Conservation (phyloP, 805 yeast species). For the Nematodospora valgi region DNA sequence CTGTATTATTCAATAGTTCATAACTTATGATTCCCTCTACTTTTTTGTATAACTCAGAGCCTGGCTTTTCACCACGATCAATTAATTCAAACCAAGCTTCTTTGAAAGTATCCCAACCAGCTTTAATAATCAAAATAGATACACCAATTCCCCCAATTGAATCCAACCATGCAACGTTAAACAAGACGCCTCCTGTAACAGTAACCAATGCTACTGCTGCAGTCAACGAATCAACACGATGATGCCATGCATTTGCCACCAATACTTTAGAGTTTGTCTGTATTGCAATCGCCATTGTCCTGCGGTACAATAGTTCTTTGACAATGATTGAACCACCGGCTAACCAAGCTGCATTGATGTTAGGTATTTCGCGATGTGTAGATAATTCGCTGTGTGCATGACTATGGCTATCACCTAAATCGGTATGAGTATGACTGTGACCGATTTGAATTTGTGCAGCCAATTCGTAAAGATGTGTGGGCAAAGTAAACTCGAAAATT, state of each 20-base stretch:
- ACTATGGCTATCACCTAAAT: conserved; percentile 12
- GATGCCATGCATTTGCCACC: conserved; percentile 98
- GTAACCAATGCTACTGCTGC: conserved; percentile 87
- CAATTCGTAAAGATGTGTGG: conserved; percentile 56
- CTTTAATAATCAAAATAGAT: conserved; percentile 74
- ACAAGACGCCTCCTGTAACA: conserved; percentile 78
- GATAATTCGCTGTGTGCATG: conserved; percentile 25
- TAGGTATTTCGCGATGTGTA: conserved; percentile 27
- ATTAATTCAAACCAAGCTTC: conserved; percentile 72
- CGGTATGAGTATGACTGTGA: conserved; percentile 52
- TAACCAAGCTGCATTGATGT: conserved; percentile 93
- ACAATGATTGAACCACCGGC: conserved; percentile 85
- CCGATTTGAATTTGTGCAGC: conserved; percentile 45
- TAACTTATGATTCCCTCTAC: conserved; percentile 38
- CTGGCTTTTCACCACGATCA: conserved; percentile 61
- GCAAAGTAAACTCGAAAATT: conserved; percentile 64
- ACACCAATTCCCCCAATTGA: conserved; percentile 90
- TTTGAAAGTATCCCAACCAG: conserved; percentile 75
- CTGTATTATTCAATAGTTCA: conserved; percentile 21
- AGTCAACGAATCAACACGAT: conserved; percentile 89
- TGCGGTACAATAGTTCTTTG: conserved; percentile 84
- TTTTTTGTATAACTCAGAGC: conserved; percentile 46
- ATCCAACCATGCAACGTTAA: conserved; percentile 80
- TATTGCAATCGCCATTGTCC: conserved; percentile 77
- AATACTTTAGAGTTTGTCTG: conserved; percentile 81